Evolutionary conservation across 2,329 filamentous ascomycete species (phyloP).

Genomic region (Aphanocladium album): DNA sequence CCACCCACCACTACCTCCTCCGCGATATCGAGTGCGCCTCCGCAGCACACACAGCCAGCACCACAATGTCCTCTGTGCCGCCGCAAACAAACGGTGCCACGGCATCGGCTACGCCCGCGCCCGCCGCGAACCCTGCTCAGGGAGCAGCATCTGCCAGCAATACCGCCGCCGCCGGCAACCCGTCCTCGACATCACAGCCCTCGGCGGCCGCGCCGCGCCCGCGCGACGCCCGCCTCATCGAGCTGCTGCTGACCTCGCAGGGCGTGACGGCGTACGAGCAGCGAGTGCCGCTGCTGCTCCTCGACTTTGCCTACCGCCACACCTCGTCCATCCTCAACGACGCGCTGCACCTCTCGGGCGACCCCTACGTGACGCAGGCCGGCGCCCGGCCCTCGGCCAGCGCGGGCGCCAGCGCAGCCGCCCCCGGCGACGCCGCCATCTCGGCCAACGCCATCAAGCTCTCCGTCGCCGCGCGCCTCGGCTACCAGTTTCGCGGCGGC

Average conservation of each 20-base stretch:
- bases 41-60: not conserved
- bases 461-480: slow-evolving; percentile 64
- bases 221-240: slow-evolving; percentile 73
- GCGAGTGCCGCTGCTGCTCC: slow-evolving; percentile 74
- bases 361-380: slow-evolving; percentile 60
- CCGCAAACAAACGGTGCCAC: slow-evolving; percentile 9
- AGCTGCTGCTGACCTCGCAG: slow-evolving; percentile 72
- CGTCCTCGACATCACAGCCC: slow-evolving; percentile 22
- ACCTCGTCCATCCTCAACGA: slow-evolving; percentile 67
- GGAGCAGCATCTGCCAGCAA: not conserved
- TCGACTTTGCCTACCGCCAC: slow-evolving; percentile 84
- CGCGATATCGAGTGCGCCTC: not conserved
- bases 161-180: slow-evolving; percentile 19
- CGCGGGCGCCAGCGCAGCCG: slow-evolving; percentile 43
- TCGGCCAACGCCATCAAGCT: slow-evolving; percentile 63
- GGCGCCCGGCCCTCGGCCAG: slow-evolving; percentile 47
- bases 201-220: slow-evolving; percentile 52
- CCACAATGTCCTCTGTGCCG: not conserved
- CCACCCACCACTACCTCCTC: too few species aligned
- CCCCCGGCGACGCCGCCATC: slow-evolving; percentile 52
- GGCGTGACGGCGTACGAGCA: slow-evolving; percentile 76
- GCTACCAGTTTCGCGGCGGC: slow-evolving; percentile 62
- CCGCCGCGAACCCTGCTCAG: not conserved
- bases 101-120: slow-evolving; percentile 11
- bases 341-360: slow-evolving; percentile 62